phyloP scores from a whole-genome alignment of 2,329 filamentous ascomycete genomes.

The Myriosclerotinia duriaeana region DNA sequence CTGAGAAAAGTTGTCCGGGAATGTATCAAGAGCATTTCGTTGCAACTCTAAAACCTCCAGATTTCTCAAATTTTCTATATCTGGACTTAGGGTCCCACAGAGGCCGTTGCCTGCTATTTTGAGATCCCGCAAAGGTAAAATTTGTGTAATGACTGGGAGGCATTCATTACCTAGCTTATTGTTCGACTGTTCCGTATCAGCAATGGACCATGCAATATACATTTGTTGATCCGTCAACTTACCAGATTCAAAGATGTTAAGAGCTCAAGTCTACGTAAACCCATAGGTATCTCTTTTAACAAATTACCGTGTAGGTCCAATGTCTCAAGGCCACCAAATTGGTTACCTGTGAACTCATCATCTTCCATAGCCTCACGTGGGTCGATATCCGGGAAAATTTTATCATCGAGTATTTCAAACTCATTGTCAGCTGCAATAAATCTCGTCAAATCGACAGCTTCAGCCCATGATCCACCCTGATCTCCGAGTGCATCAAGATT shows the following conservation, averaged over 20 bases:
- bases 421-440: constrained; percentile 91
- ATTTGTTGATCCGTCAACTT: constrained; percentile 40
- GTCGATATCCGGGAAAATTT: constrained; percentile 73
- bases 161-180: constrained; percentile 75
- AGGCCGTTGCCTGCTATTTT: constrained; percentile 78
- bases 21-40: constrained; percentile 70
- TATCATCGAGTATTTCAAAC: constrained; percentile 69
- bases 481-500: constrained; percentile 67
- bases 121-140: constrained; percentile 71
- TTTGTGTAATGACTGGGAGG: constrained; percentile 71
- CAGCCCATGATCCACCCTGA: constrained; percentile 75
- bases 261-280: constrained; percentile 68
- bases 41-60: constrained; percentile 82
- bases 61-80: constrained; percentile 62
- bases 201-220: constrained; percentile 13
- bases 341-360: constrained; percentile 66
- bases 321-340: constrained; percentile 79
- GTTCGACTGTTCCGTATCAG: constrained; percentile 56
- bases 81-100: constrained; percentile 63
- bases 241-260: constrained; percentile 82
- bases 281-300: constrained; percentile 69
- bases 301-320: constrained; percentile 86
- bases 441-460: constrained; percentile 81
- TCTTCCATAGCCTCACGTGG: constrained; percentile 56
- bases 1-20: constrained; percentile 67